Percentiles rank a stretch among this genome's conserved stretches.
Evolutionary conservation across 2,329 filamentous ascomycete species (phyloP).

Genomic region (Hypomyces perniciosus): DNA sequence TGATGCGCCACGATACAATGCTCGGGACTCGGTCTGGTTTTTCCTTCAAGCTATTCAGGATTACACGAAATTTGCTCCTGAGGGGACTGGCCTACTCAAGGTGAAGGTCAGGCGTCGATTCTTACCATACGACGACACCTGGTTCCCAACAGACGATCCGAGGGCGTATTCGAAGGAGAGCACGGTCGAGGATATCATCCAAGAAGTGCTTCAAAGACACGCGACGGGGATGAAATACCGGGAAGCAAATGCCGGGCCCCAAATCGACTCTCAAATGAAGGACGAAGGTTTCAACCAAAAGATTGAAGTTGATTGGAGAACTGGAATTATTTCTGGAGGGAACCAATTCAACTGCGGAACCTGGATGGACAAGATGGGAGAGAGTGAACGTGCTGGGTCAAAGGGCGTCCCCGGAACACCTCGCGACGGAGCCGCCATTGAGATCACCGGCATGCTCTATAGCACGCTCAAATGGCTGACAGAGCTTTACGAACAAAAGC

Average conservation of each 20-base stretch:
- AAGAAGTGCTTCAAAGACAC: constrained; percentile 89
- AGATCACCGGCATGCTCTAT: constrained; percentile 91
- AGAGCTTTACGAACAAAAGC: constrained; percentile 57
- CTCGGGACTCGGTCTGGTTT: constrained; percentile 95
- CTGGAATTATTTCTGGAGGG: constrained; percentile 85
- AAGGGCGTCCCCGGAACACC: constrained; percentile 96
- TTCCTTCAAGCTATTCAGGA: constrained; percentile 95
- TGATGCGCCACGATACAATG: constrained; percentile 85
- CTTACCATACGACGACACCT: constrained; percentile 91
- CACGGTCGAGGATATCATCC: constrained; percentile 81
- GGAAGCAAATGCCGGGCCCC: constrained; percentile 86
- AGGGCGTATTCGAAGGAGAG: constrained; percentile 81
- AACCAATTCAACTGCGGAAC: constrained; percentile 95
- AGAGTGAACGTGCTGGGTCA: constrained; percentile 81
- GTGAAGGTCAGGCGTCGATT: constrained; percentile 79
- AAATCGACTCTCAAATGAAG: constrained; percentile 89
- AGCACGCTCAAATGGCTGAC: constrained; percentile 80
- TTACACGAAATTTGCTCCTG: constrained; percentile 74
- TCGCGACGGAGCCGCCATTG: constrained; percentile 87
- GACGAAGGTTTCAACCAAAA: constrained; percentile 88
- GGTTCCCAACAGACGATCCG: constrained; percentile 75
- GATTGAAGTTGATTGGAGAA: constrained; percentile 85
- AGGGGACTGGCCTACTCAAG: constrained; percentile 67
- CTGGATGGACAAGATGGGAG: constrained; percentile 99
- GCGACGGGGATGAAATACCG: constrained; percentile 85